These are phyloP conservation scores for Rhodomyrtus psidioides DNA, from an alignment of 441 rosid species.

Conservation along the genomic window DNA sequence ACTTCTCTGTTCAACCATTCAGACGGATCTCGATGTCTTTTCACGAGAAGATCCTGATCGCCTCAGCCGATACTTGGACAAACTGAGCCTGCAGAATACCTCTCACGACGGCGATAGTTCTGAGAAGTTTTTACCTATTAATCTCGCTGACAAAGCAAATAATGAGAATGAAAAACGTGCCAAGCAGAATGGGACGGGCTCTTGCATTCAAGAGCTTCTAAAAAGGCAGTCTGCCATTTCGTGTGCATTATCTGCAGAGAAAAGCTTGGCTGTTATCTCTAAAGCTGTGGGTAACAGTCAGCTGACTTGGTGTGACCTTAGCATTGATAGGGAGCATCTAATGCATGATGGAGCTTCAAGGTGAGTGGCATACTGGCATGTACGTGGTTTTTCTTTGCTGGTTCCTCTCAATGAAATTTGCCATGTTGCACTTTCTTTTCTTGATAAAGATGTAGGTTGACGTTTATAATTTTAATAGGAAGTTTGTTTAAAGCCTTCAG, in stretches of 20 bases:
- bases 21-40: slow-evolving; percentile 35
- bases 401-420: no score
- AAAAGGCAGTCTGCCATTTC: slow-evolving; percentile 50
- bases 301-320: slow-evolving; percentile 6
- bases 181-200: slow-evolving; percentile 24
- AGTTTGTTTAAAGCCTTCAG: neutral
- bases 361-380: slow-evolving; percentile 27
- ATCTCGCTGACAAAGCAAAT: slow-evolving; percentile 3
- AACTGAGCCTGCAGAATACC: slow-evolving; percentile 21
- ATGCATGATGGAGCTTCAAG: slow-evolving; percentile 14
- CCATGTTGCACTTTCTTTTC: neutral
- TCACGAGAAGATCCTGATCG: slow-evolving; percentile 15
- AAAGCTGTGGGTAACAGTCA: slow-evolving; percentile 16
- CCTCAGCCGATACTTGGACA: slow-evolving; percentile 27
- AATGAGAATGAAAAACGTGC: slow-evolving; percentile 1
- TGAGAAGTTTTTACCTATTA: neutral
- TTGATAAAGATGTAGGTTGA: neutral
- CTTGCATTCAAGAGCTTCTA: slow-evolving; percentile 29
- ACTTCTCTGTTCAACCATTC: slow-evolving; percentile 41
- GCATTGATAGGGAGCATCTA: slow-evolving; percentile 13
- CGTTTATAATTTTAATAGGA: neutral
- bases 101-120: slow-evolving; percentile 6
- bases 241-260: slow-evolving; percentile 32
- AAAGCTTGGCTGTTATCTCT: slow-evolving; percentile 35
- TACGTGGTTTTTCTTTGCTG: neutral